Conservation (phyloP, 1,284 basidiomycete genomes). For the Rhodotorula sp. region DNA sequence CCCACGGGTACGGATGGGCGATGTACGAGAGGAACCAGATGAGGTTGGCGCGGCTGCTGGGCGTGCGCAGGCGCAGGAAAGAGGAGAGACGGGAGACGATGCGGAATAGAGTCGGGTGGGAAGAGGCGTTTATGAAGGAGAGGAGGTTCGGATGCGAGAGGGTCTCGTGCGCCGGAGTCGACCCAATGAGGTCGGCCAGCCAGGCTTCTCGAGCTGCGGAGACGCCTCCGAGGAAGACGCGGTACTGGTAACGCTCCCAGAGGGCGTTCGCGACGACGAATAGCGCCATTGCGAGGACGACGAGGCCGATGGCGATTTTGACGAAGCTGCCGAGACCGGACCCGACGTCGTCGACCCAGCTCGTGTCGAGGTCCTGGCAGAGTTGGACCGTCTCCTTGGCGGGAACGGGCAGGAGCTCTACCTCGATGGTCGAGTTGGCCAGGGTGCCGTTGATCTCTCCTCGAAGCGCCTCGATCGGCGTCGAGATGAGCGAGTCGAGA, state of each 20-base stretch:
- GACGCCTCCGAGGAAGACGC: constrained; percentile 56
- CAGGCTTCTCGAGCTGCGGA: constrained; percentile 70
- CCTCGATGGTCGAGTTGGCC: constrained; percentile 44
- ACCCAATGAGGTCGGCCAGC: constrained; percentile 59
- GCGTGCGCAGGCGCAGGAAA: constrained; percentile 48
- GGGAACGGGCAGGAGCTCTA: constrained; percentile 70
- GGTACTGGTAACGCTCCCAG: constrained; percentile 51
- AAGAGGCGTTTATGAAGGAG: constrained; percentile 65
- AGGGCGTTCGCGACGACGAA: constrained; percentile 50
- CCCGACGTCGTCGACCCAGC: constrained; percentile 78
- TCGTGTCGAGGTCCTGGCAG: constrained; percentile 66
- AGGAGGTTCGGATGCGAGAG: constrained; percentile 73
- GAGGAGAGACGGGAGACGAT: constrained; percentile 67
- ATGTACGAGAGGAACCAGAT: constrained; percentile 85
- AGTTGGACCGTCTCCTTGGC: constrained; percentile 62
- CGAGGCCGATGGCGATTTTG: constrained; percentile 71
- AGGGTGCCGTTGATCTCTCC: constrained; percentile 84
- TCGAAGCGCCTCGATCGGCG: constrained; percentile 81
- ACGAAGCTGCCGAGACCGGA: constrained; percentile 71
- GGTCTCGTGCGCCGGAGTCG: constrained; percentile 53
- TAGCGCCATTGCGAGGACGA: constrained; percentile 58
- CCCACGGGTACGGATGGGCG: constrained; percentile 83
- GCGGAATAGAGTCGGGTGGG: constrained; percentile 58
- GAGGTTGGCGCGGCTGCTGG: constrained; percentile 62
- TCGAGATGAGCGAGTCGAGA: constrained; percentile 71